Evolutionary conservation across 805 yeast genomes (phyloP).

Genomic region (Saturnispora ahearnii): DNA sequence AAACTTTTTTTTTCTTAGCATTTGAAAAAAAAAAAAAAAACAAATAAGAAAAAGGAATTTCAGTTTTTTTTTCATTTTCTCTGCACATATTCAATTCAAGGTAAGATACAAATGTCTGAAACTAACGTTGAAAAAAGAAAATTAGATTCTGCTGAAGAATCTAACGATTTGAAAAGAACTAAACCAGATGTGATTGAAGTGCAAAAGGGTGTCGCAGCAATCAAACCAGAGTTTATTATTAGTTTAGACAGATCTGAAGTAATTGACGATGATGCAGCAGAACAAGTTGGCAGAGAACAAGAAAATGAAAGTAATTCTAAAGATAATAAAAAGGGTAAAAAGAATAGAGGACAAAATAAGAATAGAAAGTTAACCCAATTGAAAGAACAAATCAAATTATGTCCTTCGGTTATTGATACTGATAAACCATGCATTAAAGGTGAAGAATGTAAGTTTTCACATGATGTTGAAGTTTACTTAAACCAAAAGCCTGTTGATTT

Average conservation of each 20-base stretch:
- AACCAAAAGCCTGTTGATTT: slow-evolving; percentile 61
- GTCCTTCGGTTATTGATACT: slow-evolving; percentile 56
- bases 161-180: slow-evolving; percentile 6
- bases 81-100: not conserved
- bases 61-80: too few relatives aligned
- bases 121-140: slow-evolving; percentile 2
- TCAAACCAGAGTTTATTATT: slow-evolving; percentile 63
- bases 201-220: slow-evolving; percentile 57
- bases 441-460: slow-evolving; percentile 68
- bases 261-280: slow-evolving; percentile 40
- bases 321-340: slow-evolving; percentile 35
- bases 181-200: not conserved
- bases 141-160: slow-evolving; percentile 5
- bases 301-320: slow-evolving; percentile 20
- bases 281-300: slow-evolving; percentile 22
- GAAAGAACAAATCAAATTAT: slow-evolving; percentile 55
- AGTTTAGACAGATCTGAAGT: slow-evolving; percentile 10
- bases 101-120: not conserved
- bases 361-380: slow-evolving; percentile 65
- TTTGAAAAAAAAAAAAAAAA: not conserved
- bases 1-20: not conserved
- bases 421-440: slow-evolving; percentile 53
- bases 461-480: slow-evolving; percentile 61
- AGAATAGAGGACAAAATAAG: slow-evolving; percentile 72
- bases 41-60: not conserved